phyloP scores from a whole-genome alignment of 345 rosid species.

The Fremontodendron californicum region DNA sequence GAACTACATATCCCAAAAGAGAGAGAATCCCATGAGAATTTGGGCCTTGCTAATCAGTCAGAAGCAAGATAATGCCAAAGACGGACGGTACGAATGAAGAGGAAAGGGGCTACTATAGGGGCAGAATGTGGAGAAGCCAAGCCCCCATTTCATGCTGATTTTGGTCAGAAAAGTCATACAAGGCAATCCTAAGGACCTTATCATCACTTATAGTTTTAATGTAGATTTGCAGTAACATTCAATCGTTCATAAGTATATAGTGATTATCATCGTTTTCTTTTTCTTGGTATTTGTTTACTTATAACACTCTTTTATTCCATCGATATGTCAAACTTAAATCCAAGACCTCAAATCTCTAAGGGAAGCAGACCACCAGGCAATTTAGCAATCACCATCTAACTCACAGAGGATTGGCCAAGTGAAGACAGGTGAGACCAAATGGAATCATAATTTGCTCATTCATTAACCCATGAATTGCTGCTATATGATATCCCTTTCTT shows the following conservation, averaged over 20 bases:
- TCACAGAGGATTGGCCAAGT: neutral
- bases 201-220: neutral
- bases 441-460: neutral
- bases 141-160: neutral
- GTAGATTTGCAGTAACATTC: neutral
- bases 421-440: neutral
- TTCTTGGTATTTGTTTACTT: neutral
- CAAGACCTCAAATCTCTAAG: neutral
- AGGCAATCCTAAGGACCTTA: neutral
- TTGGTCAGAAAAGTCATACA: neutral
- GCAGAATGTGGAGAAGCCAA: neutral
- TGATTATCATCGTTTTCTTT: neutral
- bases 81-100: too few species aligned
- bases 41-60: too few species aligned
- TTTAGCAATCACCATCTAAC: too few species aligned
- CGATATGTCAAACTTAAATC: neutral
- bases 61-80: too few species aligned
- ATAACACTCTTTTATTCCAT: neutral
- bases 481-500: neutral
- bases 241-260: neutral
- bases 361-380: neutral
- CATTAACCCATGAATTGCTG: neutral
- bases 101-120: neutral
- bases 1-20: neutral
- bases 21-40: neutral